These are phyloP conservation scores for Erythrophleum ivorense DNA, from an alignment of 331 rosid species.

Conservation along the genomic window DNA sequence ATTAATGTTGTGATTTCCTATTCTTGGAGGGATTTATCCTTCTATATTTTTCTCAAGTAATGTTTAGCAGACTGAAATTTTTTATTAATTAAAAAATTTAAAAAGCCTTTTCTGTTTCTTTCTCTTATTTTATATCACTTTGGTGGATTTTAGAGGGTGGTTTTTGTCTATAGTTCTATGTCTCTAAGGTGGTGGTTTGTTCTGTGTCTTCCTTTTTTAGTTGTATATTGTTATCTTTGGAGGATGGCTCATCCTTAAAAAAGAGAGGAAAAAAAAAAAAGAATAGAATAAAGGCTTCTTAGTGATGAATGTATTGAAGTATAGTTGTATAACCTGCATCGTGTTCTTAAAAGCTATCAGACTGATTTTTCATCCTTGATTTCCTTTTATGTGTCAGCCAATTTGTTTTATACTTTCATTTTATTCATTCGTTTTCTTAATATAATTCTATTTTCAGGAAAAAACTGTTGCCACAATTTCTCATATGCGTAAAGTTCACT, in stretches of 20 bases:
- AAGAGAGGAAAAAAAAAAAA: too few relatives aligned
- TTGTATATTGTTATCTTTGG: background rate
- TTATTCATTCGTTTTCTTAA: slow-evolving; percentile 21
- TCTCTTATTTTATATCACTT: too few relatives aligned
- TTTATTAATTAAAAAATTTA: too few relatives aligned
- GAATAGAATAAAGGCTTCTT: background rate
- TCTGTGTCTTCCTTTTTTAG: background rate
- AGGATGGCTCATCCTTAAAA: slow-evolving; percentile 18
- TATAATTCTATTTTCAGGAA: slow-evolving; percentile 66
- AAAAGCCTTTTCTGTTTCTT: too few relatives aligned
- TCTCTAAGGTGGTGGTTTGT: too few relatives aligned
- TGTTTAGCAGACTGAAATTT: too few relatives aligned
- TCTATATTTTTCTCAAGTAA: too few relatives aligned
- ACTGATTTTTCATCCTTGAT: slow-evolving; percentile 2
- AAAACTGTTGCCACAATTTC: slow-evolving; percentile 90
- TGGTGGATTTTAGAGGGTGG: too few relatives aligned
- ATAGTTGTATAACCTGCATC: background rate
- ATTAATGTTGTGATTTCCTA: too few relatives aligned
- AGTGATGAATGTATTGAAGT: slow-evolving; percentile 22
- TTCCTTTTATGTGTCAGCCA: slow-evolving; percentile 21
- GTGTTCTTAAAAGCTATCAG: background rate
- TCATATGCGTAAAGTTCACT: slow-evolving; percentile 98
- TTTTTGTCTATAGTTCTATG: too few relatives aligned
- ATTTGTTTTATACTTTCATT: slow-evolving; percentile 1
- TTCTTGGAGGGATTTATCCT: too few relatives aligned